phyloP scores from a whole-genome alignment of 2,329 filamentous ascomycete genomes.

The Phyllosticta citrichinensis region DNA sequence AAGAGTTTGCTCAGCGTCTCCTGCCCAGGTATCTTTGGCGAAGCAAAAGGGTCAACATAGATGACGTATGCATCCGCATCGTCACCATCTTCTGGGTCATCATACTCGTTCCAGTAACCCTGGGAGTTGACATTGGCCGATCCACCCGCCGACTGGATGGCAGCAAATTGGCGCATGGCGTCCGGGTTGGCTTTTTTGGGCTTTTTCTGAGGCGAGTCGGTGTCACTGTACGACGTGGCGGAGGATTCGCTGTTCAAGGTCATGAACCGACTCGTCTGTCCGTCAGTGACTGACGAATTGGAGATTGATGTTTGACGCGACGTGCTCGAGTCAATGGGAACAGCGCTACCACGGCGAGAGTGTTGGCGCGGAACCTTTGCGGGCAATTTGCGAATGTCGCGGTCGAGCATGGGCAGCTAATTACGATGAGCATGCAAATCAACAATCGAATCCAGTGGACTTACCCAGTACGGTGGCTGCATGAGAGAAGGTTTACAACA shows the following conservation, averaged over 20 bases:
- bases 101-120: slow-evolving; percentile 79
- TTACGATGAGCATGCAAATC: slow-evolving; percentile 6
- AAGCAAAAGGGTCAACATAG: slow-evolving; percentile 61
- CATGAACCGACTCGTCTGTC: slow-evolving; percentile 22
- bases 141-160: slow-evolving; percentile 1
- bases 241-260: slow-evolving; percentile 24
- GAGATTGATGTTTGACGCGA: slow-evolving; percentile 28
- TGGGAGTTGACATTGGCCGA: slow-evolving; percentile 10
- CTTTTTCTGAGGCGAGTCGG: slow-evolving; percentile 1
- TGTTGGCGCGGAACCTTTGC: slow-evolving; percentile 23
- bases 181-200: neutral
- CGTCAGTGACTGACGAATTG: slow-evolving; percentile 26
- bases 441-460: slow-evolving; percentile 1
- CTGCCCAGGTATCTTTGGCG: slow-evolving; percentile 52
- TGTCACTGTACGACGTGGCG: slow-evolving; percentile 23
- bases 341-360: slow-evolving; percentile 16
- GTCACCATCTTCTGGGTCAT: slow-evolving; percentile 61
- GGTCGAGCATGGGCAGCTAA: slow-evolving; percentile 33
- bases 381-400: slow-evolving; percentile 45
- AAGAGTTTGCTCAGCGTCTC: slow-evolving; percentile 45
- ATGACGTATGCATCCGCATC: slow-evolving; percentile 55
- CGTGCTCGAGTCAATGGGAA: slow-evolving; percentile 15
- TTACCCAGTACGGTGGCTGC: slow-evolving; percentile 39
- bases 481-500: slow-evolving; percentile 36
- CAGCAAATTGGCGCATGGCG: slow-evolving; percentile 1